Percentiles rank a stretch among this genome's conserved stretches.
These are phyloP conservation scores for Myxozyma neglecta DNA, from an alignment of 805 yeast genomes.

Conservation along the genomic window DNA sequence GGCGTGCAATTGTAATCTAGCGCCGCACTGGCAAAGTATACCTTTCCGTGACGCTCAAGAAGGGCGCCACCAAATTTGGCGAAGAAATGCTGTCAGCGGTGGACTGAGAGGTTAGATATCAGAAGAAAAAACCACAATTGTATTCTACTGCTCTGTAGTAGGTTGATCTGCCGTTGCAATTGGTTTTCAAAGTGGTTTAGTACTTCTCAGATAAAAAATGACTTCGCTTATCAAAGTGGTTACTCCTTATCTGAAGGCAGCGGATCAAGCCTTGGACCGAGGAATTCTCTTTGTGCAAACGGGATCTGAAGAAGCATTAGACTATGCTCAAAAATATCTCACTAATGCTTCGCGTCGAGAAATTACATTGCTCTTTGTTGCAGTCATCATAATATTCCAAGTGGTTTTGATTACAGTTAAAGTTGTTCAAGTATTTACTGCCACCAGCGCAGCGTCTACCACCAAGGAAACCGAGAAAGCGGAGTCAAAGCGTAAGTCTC, in stretches of 20 bases:
- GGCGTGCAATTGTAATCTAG: no score
- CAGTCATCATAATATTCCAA: conserved; percentile 8
- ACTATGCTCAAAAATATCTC: not conserved
- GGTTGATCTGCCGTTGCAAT: not conserved
- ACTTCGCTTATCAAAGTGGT: not conserved
- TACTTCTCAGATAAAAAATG: not conserved
- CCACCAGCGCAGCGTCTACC: not conserved
- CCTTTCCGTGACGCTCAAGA: not conserved
- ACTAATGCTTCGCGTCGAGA: conserved; percentile 9
- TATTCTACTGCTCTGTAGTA: not conserved
- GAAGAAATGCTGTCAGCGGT: not conserved
- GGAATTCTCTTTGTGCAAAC: not conserved
- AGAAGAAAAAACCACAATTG: not conserved
- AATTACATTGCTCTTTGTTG: not conserved
- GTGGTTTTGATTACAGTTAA: conserved; percentile 9
- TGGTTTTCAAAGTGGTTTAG: no score
- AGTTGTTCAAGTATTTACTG: conserved; percentile 1
- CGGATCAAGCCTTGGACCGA: conserved; percentile 1
- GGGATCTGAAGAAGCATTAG: not conserved
- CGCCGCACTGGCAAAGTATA: conserved; percentile 8
- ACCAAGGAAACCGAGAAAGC: not conserved
- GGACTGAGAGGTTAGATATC: not conserved
- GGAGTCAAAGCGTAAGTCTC: not conserved
- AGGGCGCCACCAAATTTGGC: conserved; percentile 1
- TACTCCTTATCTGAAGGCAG: conserved; percentile 1